These are phyloP conservation scores for Polytrichum formosum DNA, from an alignment of 225 moss, liverwort and hornwort genomes.

Conservation along the genomic window DNA sequence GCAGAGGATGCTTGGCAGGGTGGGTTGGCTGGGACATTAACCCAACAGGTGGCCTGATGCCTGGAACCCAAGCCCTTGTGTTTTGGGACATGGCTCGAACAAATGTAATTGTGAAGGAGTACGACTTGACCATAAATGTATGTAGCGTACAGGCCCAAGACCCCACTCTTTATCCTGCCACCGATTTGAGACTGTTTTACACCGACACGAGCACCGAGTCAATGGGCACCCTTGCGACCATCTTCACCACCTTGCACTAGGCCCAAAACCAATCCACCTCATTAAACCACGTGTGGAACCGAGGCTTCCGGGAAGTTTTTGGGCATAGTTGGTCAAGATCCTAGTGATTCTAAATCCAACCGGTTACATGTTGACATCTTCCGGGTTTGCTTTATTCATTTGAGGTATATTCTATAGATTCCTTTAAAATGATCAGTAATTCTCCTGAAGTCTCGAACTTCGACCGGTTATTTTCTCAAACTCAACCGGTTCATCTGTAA, in stretches of 20 bases:
- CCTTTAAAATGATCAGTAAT: too few relatives aligned
- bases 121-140: conserved; percentile 4
- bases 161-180: background rate
- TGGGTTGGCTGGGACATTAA: conserved; percentile 20
- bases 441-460: too few relatives aligned
- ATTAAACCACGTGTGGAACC: conserved; percentile 16
- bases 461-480: too few relatives aligned
- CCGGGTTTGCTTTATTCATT: too few relatives aligned
- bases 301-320: background rate
- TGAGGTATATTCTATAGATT: too few relatives aligned
- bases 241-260: conserved; percentile 12
- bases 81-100: conserved; percentile 3
- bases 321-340: too few relatives aligned
- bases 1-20: conserved; percentile 3
- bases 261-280: background rate
- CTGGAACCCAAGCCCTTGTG: conserved; percentile 5
- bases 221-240: background rate
- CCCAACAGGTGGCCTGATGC: background rate
- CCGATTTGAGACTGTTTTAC: background rate
- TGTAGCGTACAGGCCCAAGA: background rate
- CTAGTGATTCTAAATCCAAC: too few relatives aligned
- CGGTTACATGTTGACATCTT: too few relatives aligned
- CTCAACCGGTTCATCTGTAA: too few relatives aligned
- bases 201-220: background rate
- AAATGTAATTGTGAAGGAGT: background rate